A percentile compares a stretch with the other conserved stretches of the same genome.
phyloP scores from a whole-genome alignment of 768 basidiomycete genomes.

The Pleurotus giganteus region DNA sequence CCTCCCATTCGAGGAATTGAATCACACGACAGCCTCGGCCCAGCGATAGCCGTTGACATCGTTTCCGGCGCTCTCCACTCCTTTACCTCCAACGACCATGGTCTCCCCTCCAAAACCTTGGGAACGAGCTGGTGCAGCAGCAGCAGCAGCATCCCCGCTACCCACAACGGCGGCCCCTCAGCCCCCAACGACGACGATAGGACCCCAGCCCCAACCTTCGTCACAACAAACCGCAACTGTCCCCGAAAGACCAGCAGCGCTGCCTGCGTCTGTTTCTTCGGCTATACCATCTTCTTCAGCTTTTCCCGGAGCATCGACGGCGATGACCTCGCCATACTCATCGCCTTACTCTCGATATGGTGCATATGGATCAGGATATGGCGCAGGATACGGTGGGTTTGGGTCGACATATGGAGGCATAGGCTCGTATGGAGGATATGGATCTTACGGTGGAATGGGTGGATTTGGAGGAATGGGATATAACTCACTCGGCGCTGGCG shows the following conservation, averaged over 20 bases:
- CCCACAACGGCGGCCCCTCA: conserved; percentile 25
- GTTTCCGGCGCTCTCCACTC: not conserved
- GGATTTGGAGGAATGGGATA: conserved; percentile 29
- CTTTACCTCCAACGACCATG: conserved; percentile 40
- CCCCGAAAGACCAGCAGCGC: conserved; percentile 61
- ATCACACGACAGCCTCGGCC: not conserved
- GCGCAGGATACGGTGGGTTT: conserved; percentile 38
- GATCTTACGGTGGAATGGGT: conserved; percentile 43
- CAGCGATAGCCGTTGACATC: not conserved
- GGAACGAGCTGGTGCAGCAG: conserved; percentile 59
- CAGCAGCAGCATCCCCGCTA: conserved; percentile 29
- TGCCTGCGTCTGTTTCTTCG: conserved; percentile 34
- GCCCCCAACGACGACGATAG: conserved; percentile 25
- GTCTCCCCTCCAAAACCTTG: conserved; percentile 88
- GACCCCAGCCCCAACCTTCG: conserved; percentile 20
- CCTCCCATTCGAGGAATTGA: too few species aligned
- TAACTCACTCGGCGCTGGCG: conserved; percentile 21
- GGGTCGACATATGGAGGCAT: conserved; percentile 36
- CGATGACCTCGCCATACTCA: conserved; percentile 42
- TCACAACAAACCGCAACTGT: conserved; percentile 40
- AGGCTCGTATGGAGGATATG: conserved; percentile 28
- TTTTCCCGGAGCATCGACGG: conserved; percentile 34
- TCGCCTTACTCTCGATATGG: conserved; percentile 45
- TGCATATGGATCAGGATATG: conserved; percentile 30
- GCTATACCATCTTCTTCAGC: conserved; percentile 20